Evolutionary conservation across 2,329 filamentous ascomycete species (phyloP), one percentile per base, ranked within the genome.

Genomic region (Clonostachys sp.): DNA sequence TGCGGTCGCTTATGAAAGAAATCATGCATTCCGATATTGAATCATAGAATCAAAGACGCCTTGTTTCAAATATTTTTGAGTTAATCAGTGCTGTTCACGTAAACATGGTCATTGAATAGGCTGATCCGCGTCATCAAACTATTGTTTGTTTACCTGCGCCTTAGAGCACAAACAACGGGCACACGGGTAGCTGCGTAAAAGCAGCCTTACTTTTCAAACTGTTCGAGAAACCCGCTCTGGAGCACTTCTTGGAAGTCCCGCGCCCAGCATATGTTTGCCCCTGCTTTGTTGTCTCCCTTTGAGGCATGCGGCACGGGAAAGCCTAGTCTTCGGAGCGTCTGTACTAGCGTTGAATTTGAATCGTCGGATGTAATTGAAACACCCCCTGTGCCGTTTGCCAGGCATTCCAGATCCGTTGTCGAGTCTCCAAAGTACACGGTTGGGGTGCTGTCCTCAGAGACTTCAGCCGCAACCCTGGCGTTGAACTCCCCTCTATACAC

Each of bases 351-450:
- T n/a, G 55, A 62, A 6, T 50, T 53, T 47, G 35, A 45, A 49
- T 63, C 63, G 14, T 62, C 55, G 36, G 70, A 57, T 2, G 72
- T 66, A 38, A 83, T 66, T 40, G 76, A 70, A 18, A 81, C 61
- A 5, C 77, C 79, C 6, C 63, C 61, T 3, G 58, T 61, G 18
- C 60, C 56, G 6, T 18, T 18, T 18, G 36, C 36, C 36, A 83
- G 59, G 49, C 78, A 82, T 55, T 74, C 71, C 48, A 82, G 59
- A 56, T 83, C 79, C 2, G 78, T 81, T 3, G 70, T 69, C 30
- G 78, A 80, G 57, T 83, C 79, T 8, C 79, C 79, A 57, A 81
- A 72, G 61, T 82, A 83, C n/a, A 78, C 57, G n/a, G 66, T 55
- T 10, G 24, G 24, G 6, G 9, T 30, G 24, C 24, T 30, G 47